Evolutionary conservation across 768 basidiomycete genomes (phyloP).

Genomic region (Lyophyllum decastes): DNA sequence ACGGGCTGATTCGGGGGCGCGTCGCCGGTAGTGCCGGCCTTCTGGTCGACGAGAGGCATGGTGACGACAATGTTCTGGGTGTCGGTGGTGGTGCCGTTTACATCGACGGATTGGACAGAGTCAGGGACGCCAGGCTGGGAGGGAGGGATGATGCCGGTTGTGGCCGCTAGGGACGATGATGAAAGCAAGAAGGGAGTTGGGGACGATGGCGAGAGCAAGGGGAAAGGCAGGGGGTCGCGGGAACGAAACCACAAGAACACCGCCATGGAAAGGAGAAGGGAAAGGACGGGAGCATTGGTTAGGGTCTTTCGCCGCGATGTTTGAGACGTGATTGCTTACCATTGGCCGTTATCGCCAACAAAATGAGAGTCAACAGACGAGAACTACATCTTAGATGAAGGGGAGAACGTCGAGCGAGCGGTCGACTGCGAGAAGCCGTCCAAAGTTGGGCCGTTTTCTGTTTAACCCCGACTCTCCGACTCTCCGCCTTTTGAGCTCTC

Average conservation of each 20-base stretch:
- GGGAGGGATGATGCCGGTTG: constrained; percentile 1
- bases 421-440: neutral
- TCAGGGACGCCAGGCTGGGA: constrained; percentile 4
- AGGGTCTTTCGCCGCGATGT: too few relatives aligned
- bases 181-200: too few relatives aligned
- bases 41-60: constrained; percentile 36
- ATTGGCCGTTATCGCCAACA: constrained; percentile 3
- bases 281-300: too few relatives aligned
- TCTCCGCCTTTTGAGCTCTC: too few relatives aligned
- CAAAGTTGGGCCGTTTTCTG: neutral
- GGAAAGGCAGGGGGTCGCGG: too few relatives aligned
- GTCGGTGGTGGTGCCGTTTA: constrained; percentile 11
- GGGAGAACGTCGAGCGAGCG: neutral
- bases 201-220: too few relatives aligned
- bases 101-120: neutral
- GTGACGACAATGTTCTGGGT: neutral
- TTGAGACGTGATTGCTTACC: neutral
- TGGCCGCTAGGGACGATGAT: neutral
- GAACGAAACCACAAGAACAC: too few relatives aligned
- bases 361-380: constrained; percentile 8
- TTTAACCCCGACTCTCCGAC: neutral
- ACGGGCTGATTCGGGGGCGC: constrained; percentile 36
- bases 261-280: too few relatives aligned
- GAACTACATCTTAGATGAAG: neutral
- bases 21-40: constrained; percentile 30